phyloP scores from a whole-genome alignment of 2,329 filamentous ascomycete species.

The Exserohilum rostratum region DNA sequence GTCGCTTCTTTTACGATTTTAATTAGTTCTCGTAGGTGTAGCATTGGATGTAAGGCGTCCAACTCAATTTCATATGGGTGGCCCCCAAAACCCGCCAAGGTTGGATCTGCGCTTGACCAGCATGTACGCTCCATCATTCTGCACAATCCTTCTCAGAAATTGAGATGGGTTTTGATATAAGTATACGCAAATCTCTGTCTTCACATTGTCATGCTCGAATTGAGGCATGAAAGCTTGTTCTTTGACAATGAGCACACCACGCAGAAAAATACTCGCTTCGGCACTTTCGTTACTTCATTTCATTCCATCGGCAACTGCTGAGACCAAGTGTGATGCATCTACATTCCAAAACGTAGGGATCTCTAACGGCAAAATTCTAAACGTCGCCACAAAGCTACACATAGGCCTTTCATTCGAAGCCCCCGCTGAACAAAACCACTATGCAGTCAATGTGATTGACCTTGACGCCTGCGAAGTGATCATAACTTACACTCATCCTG shows the following conservation, averaged over 20 bases:
- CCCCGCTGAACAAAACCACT: constrained; percentile 15
- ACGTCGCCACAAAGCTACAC: constrained; percentile 7
- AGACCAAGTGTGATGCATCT: constrained; percentile 1
- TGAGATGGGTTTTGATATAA: background rate
- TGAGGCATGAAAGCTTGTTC: background rate
- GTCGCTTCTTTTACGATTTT: too few species aligned
- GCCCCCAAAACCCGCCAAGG: background rate
- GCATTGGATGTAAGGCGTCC: background rate
- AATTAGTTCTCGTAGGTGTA: background rate
- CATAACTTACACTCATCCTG: constrained; percentile 38
- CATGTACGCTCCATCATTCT: background rate
- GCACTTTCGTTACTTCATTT: background rate
- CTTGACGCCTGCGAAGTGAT: constrained; percentile 45
- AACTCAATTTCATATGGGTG: background rate
- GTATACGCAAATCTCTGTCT: background rate
- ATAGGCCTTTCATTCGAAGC: constrained; percentile 5
- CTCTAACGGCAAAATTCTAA: constrained; percentile 3
- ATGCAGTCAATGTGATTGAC: constrained; percentile 6
- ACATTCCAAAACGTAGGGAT: constrained; percentile 7
- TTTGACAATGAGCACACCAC: background rate
- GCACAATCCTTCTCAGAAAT: too few species aligned
- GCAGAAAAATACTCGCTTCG: background rate
- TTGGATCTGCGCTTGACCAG: background rate
- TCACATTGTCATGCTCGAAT: background rate
- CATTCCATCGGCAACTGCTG: background rate